Conservation (phyloP, 805 yeast genomes). For the Tetrapisispora taiwanensis region DNA sequence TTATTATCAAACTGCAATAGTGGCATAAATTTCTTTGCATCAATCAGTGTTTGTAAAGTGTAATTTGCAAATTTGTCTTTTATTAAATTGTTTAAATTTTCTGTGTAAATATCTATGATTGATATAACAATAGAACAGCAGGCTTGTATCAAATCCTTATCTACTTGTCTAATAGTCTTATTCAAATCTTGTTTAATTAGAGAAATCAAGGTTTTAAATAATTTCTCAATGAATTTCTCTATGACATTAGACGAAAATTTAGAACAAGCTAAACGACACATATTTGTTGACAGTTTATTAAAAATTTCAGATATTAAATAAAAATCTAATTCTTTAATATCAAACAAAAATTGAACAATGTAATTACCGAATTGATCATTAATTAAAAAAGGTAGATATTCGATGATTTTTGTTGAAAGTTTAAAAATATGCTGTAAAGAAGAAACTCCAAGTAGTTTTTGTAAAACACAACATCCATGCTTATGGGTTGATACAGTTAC, state of each 20-base stretch:
- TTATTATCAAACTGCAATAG: constrained; percentile 23
- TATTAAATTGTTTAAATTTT: constrained; percentile 48
- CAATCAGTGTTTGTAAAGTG: constrained; percentile 85
- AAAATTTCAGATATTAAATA: constrained; percentile 34
- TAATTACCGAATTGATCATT: constrained; percentile 81
- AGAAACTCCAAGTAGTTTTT: constrained; percentile 61
- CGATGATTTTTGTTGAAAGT: constrained; percentile 46
- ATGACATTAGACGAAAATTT: constrained; percentile 94
- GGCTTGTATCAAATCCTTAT: constrained; percentile 28
- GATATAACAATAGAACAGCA: constrained; percentile 28
- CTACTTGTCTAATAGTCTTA: constrained; percentile 7
- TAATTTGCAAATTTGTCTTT: constrained; percentile 93
- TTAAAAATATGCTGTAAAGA: constrained; percentile 42
- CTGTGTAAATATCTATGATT: constrained; percentile 46
- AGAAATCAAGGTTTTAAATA: constrained; percentile 16
- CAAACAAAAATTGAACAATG: constrained; percentile 68
- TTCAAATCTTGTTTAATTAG: not conserved
- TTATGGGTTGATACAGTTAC: constrained; percentile 66
- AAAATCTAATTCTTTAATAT: constrained; percentile 41
- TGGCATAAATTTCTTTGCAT: constrained; percentile 32
- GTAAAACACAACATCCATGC: constrained; percentile 79
- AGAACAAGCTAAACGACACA: constrained; percentile 55
- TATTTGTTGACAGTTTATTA: constrained; percentile 27
- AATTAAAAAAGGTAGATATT: constrained; percentile 47
- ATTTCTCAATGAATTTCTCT: constrained; percentile 71